Percentiles rank a stretch among this genome's conserved stretches.
Conservation (phyloP, 306 rosid genomes). For the Pterocarpus santalinus region DNA sequence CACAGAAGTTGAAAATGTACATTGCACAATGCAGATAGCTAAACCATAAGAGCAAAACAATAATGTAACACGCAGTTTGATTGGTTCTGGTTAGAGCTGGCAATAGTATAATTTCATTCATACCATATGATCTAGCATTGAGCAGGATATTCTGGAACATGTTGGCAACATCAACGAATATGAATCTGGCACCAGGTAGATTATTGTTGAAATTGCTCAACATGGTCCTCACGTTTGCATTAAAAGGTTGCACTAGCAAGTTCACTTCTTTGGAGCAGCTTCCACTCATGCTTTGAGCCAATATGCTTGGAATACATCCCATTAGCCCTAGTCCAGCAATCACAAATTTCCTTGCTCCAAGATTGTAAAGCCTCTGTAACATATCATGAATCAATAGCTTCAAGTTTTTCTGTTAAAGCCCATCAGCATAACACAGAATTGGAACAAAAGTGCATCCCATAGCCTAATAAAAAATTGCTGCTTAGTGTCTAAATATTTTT, state of each 20-base stretch:
- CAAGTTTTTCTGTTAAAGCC: too few species aligned
- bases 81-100: too few species aligned
- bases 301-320: slow-evolving; percentile 94
- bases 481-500: too few species aligned
- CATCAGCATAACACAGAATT: too few species aligned
- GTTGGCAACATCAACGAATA: slow-evolving; percentile 57
- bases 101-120: neutral
- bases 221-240: slow-evolving; percentile 78
- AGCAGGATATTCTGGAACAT: slow-evolving; percentile 72
- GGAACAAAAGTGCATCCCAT: too few species aligned
- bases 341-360: slow-evolving; percentile 87
- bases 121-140: slow-evolving; percentile 75
- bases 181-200: slow-evolving; percentile 77
- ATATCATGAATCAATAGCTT: too few species aligned
- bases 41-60: too few species aligned
- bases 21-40: neutral
- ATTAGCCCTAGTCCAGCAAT: slow-evolving; percentile 73
- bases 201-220: slow-evolving; percentile 62
- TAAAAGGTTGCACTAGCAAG: slow-evolving; percentile 74
- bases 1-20: neutral
- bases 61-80: too few species aligned
- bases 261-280: slow-evolving; percentile 80
- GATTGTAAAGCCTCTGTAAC: slow-evolving; percentile 77
- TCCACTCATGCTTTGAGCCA: slow-evolving; percentile 77
- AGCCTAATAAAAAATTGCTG: too few species aligned